A percentile compares a stretch with the other conserved stretches of the same genome.
These are phyloP conservation scores for Talinum fruticosum DNA, from an alignment of 148 eudicot genomes.

Conservation along the genomic window DNA sequence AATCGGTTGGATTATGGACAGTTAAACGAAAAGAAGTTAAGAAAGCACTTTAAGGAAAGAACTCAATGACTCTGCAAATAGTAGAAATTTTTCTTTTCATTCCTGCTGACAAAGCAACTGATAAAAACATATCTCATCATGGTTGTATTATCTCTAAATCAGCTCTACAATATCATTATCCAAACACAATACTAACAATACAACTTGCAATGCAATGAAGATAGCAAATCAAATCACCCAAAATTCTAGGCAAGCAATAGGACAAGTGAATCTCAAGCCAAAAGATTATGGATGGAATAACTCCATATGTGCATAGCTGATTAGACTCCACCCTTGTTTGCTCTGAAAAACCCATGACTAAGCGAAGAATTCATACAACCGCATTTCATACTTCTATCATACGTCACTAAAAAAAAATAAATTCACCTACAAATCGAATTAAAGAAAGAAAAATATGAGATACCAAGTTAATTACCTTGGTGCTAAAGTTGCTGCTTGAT, in stretches of 20 bases:
- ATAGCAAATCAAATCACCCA: not conserved
- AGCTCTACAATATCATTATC: not conserved
- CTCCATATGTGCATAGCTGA: not conserved
- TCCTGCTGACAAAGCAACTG: not conserved
- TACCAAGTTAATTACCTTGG: too few relatives aligned
- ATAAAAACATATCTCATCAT: not conserved
- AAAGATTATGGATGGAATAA: not conserved
- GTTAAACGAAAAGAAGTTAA: not conserved
- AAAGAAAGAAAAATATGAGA: too few relatives aligned
- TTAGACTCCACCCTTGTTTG: conserved; percentile 65
- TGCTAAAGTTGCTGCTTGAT: too few relatives aligned
- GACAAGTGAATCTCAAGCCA: not conserved
- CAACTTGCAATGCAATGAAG: not conserved
- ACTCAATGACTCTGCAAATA: not conserved
- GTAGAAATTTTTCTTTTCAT: not conserved
- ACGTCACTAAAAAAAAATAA: too few relatives aligned
- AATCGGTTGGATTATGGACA: not conserved
- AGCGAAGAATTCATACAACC: conserved; percentile 73
- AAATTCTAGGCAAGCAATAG: not conserved
- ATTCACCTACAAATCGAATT: too few relatives aligned
- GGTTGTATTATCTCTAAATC: not conserved
- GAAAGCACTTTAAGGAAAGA: not conserved
- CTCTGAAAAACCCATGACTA: conserved; percentile 78
- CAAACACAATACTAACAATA: not conserved
- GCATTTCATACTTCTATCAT: conserved; percentile 67